Conservation (phyloP, 2,329 filamentous ascomycete genomes). For the Penicillium sclerotiorum region DNA sequence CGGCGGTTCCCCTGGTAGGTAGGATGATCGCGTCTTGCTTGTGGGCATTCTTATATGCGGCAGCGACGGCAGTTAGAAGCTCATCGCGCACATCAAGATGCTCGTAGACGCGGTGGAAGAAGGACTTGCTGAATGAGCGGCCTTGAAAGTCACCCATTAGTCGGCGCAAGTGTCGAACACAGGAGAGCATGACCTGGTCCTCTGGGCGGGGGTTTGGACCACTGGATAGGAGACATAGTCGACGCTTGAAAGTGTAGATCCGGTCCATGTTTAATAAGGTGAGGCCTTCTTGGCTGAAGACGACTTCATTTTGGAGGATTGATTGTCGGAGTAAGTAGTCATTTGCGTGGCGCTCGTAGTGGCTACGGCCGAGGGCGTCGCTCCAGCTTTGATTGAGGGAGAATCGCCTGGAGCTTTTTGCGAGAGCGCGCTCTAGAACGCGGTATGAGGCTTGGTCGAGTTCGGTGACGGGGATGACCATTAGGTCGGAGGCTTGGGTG, state of each 20-base stretch:
- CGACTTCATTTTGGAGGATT: slow-evolving; percentile 47
- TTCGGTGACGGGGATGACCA: slow-evolving; percentile 40
- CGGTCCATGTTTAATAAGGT: slow-evolving; percentile 49
- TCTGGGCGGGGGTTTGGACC: slow-evolving; percentile 29
- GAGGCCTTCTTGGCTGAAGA: slow-evolving; percentile 48
- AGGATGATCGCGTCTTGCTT: slow-evolving; percentile 44
- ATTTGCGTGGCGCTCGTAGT: slow-evolving; percentile 38
- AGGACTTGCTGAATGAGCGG: slow-evolving; percentile 46
- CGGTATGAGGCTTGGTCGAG: slow-evolving; percentile 36
- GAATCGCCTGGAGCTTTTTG: slow-evolving; percentile 42
- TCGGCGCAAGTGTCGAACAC: slow-evolving; percentile 44
- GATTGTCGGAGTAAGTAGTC: slow-evolving; percentile 47
- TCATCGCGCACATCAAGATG: slow-evolving; percentile 43
- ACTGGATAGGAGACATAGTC: slow-evolving; percentile 42
- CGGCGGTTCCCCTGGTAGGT: slow-evolving; percentile 21
- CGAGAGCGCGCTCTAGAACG: slow-evolving; percentile 36
- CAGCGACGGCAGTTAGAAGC: slow-evolving; percentile 39
- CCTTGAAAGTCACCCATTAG: slow-evolving; percentile 44
- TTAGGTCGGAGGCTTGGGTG: slow-evolving; percentile 40
- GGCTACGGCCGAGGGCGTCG: slow-evolving; percentile 39
- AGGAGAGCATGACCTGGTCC: slow-evolving; percentile 42
- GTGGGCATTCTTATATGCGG: slow-evolving; percentile 38
- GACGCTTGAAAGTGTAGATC: slow-evolving; percentile 48
- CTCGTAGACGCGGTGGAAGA: slow-evolving; percentile 48
- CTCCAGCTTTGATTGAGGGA: slow-evolving; percentile 43